Percentiles rank a stretch among this genome's conserved stretches.
These are phyloP conservation scores for Tubosaeta brunneosetosa DNA, from an alignment of 768 basidiomycete species.

Conservation along the genomic window DNA sequence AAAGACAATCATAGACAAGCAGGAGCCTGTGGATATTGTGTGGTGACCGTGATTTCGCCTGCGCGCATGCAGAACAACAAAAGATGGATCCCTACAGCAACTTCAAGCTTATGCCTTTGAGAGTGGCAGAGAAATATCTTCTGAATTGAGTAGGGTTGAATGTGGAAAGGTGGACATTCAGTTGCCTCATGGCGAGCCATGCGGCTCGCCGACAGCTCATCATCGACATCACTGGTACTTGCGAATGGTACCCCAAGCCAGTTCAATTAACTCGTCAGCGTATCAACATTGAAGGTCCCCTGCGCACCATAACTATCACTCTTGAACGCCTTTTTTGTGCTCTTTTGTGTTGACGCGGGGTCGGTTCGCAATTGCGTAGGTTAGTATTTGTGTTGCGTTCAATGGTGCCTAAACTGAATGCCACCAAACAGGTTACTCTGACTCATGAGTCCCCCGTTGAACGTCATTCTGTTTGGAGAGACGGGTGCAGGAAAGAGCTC, in stretches of 20 bases:
- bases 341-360: too few relatives aligned
- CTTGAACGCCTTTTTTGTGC: too few relatives aligned
- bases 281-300: not conserved
- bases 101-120: constrained; percentile 20
- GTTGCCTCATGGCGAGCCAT: constrained; percentile 24
- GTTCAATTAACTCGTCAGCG: not conserved
- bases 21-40: constrained; percentile 38
- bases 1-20: constrained; percentile 37
- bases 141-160: constrained; percentile 3
- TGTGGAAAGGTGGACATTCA: not conserved
- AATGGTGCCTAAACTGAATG: too few relatives aligned
- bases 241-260: too few relatives aligned
- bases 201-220: constrained; percentile 11
- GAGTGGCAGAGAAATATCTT: not conserved
- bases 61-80: constrained; percentile 40
- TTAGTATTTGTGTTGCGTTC: not conserved
- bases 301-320: too few relatives aligned
- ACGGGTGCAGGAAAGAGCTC: constrained; percentile 41
- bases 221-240: not conserved
- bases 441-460: constrained; percentile 15
- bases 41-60: constrained; percentile 33
- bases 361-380: not conserved
- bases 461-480: constrained; percentile 45
- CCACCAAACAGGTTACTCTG: not conserved
- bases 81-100: constrained; percentile 36